Base-by-base conservation (phyloP, 2,329 filamentous ascomycete genomes). In the Septoria linicola region DNA sequence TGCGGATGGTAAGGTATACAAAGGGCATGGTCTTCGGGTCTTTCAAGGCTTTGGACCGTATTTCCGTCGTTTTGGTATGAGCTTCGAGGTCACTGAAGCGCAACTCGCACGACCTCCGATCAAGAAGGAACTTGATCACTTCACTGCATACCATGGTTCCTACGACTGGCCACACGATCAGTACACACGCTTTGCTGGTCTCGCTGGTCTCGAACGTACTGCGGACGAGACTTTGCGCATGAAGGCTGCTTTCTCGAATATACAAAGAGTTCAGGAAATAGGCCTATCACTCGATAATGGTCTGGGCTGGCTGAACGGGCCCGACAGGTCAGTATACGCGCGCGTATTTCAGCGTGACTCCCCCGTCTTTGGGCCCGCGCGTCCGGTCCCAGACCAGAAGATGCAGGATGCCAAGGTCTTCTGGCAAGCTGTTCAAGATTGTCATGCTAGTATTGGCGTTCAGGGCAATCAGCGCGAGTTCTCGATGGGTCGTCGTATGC, bases 271-370 rank as follows among this genome's bases (percentile, higher is more conserved):
- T 2, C 74, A 72, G 30, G 82, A 87, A 54, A 74, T 89, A n/a
- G 85, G 80, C 0, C 68, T 89, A 3, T 86, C 81, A 14, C 76
- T 87, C 34, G 82, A 87, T 62, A 83, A 78, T 49, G 84, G 85
- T 8, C 73, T 88, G 31, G 85, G 85, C 8, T 88, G 83, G 75
- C 74, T 88, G 8, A 72, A 72, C 40, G 83, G 84, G 0, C 80
- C 83, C 1, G 83, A 87, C 63, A 69, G 75, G 14, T 78, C 76
- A 0, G 69, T 76, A 32, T 67, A 72, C 16, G 76, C 76, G 39
- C 71, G 72, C 4, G 70, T 78, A 16, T 71, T 78, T 40, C 68
- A 73, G 14, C 70, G 70, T 1, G 67, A 66, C 16, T 65, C 70
- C 21, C 56, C 64, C 7, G 72, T 82, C 1, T 81, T 82, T 61